Percentiles rank a stretch among this genome's conserved stretches.
Evolutionary conservation across 2,329 filamentous ascomycete species (phyloP).

Genomic region (Pyrenochaeta sp.): DNA sequence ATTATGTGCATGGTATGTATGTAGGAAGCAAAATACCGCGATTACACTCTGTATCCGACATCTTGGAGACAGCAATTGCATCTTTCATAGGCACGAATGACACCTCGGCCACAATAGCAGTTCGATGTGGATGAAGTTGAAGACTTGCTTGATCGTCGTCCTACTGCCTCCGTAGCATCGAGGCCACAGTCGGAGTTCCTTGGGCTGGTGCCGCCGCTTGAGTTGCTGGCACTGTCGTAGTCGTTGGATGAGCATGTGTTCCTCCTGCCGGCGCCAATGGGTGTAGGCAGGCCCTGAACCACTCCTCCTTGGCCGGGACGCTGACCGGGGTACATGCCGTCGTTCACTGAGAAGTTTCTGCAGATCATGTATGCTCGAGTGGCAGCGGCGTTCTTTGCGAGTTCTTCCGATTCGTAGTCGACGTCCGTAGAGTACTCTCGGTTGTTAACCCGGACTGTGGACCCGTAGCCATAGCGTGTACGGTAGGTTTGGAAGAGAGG

Average conservation of each 20-base stretch:
- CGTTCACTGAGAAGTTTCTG: slow-evolving; percentile 95
- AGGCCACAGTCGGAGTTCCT: slow-evolving; percentile 57
- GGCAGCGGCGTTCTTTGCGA: slow-evolving; percentile 92
- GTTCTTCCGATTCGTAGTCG: slow-evolving; percentile 79
- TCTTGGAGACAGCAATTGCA: slow-evolving; percentile 54
- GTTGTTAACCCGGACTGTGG: slow-evolving; percentile 93
- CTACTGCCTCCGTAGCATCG: slow-evolving; percentile 40
- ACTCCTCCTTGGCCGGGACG: slow-evolving; percentile 62
- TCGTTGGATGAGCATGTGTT: slow-evolving; percentile 57
- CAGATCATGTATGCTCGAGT: slow-evolving; percentile 98
- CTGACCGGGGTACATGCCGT: slow-evolving; percentile 79
- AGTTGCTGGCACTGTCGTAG: slow-evolving; percentile 61
- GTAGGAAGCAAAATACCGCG: neutral
- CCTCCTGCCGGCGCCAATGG: slow-evolving; percentile 68
- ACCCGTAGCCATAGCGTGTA: slow-evolving; percentile 79
- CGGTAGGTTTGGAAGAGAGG: slow-evolving; percentile 86
- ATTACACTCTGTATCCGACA: slow-evolving; percentile 47
- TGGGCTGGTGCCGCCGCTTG: slow-evolving; percentile 66
- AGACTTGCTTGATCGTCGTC: slow-evolving; percentile 47
- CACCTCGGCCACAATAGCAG: slow-evolving; percentile 51
- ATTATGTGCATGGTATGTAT: neutral
- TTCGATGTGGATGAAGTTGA: slow-evolving; percentile 36
- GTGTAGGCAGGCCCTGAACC: slow-evolving; percentile 69
- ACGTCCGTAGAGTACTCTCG: slow-evolving; percentile 94
- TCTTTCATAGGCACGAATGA: slow-evolving; percentile 53